Evolutionary conservation across 441 rosid species (phyloP), one percentile per base, ranked within the genome.

Genomic region (Erodium moschatum): DNA sequence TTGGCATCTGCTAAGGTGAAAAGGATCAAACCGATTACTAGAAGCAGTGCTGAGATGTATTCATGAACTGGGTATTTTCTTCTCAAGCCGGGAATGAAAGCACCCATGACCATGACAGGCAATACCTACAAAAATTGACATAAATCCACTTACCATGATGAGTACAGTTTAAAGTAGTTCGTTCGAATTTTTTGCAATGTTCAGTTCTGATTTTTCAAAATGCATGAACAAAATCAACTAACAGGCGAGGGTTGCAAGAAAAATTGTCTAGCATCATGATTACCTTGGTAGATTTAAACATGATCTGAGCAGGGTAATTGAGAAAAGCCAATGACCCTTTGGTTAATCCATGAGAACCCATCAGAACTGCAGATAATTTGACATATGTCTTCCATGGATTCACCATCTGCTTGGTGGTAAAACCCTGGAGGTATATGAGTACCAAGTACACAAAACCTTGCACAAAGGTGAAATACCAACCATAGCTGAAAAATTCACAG

Each of bases 241-340:
- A 24, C 27, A 24, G 2, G 27, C 27, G 2, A 24, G 27, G 27
- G 27, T 24, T 24, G 27, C 0, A 24, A 24, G 27, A 24, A 24
- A 24, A 24, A 24, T 24, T 24, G 27, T 24, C 40, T 0, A 38
- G 0, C 44, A 10, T 48, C 56, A 2, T n/a, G 6, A 48, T 48
- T 78, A 90, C 97, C 92, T 90, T 90, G 13, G 94, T 90, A 74
- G 97, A 90, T 73, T 90, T 90, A 82, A 87, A 90, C 94, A 90
- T 90, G 78, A 90, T 88, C 68, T 90, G 97, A 16, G 92, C 94
- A 21, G 97, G 94, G 76, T 90, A 90, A 73, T 90, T 90, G 40
- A 90, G 97, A 76, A 82, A 90, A 69, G 97, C 90, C 76, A 90
- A 75, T 6, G 94, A 90, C 16, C 92, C 89, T 74, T 90, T 90